Percentiles rank a stretch among this genome's conserved stretches.
These are phyloP conservation scores for Annona squamosa DNA, from an alignment of 164 flowering plant genomes.

Conservation along the genomic window DNA sequence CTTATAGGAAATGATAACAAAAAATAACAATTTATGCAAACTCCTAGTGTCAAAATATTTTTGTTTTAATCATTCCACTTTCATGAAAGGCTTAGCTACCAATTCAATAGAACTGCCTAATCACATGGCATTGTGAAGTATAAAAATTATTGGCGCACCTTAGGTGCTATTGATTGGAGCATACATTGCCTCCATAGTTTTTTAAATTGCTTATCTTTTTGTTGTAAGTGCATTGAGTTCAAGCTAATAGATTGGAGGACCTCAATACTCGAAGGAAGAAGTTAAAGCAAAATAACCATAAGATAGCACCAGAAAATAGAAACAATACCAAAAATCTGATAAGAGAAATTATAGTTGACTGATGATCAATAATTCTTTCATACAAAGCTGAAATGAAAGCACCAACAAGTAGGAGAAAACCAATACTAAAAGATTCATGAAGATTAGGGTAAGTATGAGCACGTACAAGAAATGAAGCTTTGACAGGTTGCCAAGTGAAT, in stretches of 20 bases:
- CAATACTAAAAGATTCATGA: slow-evolving; percentile 2
- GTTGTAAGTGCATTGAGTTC: too few species aligned
- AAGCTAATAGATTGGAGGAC: too few species aligned
- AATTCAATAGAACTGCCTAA: too few species aligned
- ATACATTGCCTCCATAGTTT: neutral
- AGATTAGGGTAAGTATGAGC: slow-evolving; percentile 12
- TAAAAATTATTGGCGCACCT: neutral
- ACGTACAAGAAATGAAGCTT: slow-evolving; percentile 82
- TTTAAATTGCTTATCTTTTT: neutral
- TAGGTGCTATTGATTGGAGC: neutral
- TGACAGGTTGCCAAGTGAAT: slow-evolving; percentile 64
- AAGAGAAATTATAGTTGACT: neutral
- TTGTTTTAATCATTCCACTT: too few species aligned
- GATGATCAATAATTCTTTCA: neutral
- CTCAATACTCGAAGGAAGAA: neutral
- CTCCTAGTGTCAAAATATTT: too few species aligned
- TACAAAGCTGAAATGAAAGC: neutral
- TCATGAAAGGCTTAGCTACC: too few species aligned
- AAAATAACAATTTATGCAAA: too few species aligned
- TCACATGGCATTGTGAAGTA: too few species aligned
- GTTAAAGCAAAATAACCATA: neutral
- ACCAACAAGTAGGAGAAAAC: neutral
- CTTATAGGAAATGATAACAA: too few species aligned
- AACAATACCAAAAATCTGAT: neutral
- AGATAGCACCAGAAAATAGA: neutral